These are phyloP conservation scores for Solanum dulcamara DNA, from an alignment of 257 asterid species.

Conservation along the genomic window DNA sequence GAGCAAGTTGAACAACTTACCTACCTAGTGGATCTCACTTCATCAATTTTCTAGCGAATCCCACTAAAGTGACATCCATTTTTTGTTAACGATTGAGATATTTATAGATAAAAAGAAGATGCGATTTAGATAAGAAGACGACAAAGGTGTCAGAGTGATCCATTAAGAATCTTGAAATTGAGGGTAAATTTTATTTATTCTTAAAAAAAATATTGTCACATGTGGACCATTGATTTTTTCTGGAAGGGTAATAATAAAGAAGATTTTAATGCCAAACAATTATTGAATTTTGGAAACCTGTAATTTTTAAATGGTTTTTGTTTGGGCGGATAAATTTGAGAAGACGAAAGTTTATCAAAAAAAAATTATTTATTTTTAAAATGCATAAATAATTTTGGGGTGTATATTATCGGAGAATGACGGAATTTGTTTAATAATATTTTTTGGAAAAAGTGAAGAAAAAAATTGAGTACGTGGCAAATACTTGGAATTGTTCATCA, in stretches of 20 bases:
- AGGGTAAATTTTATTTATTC: neutral
- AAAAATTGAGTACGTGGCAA: neutral
- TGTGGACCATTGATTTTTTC: neutral
- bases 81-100: too few species aligned
- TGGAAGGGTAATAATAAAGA: neutral
- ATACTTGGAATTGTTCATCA: neutral
- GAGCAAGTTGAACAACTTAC: too few species aligned
- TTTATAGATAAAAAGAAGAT: neutral
- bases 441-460: neutral
- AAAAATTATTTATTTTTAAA: too few species aligned
- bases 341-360: rapidly evolving
- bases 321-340: neutral
- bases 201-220: neutral
- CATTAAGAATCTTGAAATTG: neutral
- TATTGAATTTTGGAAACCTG: neutral
- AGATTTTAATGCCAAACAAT: neutral
- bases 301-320: neutral
- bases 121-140: neutral
- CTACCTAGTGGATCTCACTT: too few species aligned
- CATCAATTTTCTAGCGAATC: too few species aligned
- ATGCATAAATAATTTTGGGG: too few species aligned
- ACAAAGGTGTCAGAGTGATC: neutral
- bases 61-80: too few species aligned
- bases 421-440: neutral
- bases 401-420: neutral